Evolutionary conservation across 192 early-diverging fungal genomes (phyloP), one percentile per base, ranked within the genome.

Genomic region (Linnemannia exigua): DNA sequence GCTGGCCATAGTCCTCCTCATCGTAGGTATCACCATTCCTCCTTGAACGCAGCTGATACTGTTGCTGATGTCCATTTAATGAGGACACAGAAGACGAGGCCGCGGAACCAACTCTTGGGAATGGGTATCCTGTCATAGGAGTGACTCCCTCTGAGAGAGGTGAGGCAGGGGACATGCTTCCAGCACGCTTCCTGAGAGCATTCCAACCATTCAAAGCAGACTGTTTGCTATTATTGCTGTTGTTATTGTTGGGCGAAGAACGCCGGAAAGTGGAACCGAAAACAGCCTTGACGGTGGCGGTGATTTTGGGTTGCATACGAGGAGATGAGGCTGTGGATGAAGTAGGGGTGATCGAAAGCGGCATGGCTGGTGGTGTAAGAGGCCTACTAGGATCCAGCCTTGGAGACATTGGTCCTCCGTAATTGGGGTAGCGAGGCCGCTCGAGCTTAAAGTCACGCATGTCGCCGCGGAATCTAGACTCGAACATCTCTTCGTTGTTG

Each of bases 161-260:
- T 5, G 74, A 75, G 8, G 68, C 36, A 35, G 67, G 74, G 17
- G 80, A 76, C 19, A 78, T 69, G 33, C 70, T 67, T 48, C 77
- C 70, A 15, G 7, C 36, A 17, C 52, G 36, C 19, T 58, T 44
- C 22, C 50, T 47, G n/a, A 46, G 25, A 15, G 38, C 46, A 7
- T 46, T 35, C 69, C 77, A 66, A 5, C 54, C 77, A 46, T 46
- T 74, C 48, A 52, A n/a, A 38, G 72, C 72, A 50, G 5, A 19
- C 14, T 11, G n/a, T 46, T 51, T 71, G 35, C 36, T 50, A 19
- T 47, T 69, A 61, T n/a, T 12, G 35, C 6, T 66, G 38, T 38
- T 70, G 48, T 37, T 74, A 20, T 11, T 50, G 25, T 72, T 74
- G 46, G 17, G 41, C 14, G 71, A 38, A 12, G 71, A 51, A n/a